phyloP scores from a whole-genome alignment of 1,284 basidiomycete genomes.

The Irpex sp. region DNA sequence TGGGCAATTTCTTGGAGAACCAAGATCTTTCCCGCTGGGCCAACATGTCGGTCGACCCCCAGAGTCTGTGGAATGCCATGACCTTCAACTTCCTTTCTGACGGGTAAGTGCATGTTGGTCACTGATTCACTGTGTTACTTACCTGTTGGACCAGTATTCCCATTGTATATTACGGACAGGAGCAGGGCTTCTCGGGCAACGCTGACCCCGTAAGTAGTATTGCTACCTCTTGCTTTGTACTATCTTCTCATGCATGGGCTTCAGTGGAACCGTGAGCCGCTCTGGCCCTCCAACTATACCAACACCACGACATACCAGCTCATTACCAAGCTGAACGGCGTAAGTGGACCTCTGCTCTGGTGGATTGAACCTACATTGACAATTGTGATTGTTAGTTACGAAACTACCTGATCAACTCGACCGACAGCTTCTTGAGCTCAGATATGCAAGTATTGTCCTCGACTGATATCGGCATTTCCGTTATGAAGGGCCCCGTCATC shows the following conservation, averaged over 20 bases:
- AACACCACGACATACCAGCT: slow-evolving; percentile 59
- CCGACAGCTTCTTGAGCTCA: slow-evolving; percentile 58
- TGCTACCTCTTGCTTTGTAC: neutral
- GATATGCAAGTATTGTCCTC: slow-evolving; percentile 53
- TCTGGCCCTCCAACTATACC: slow-evolving; percentile 72
- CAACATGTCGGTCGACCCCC: slow-evolving; percentile 35
- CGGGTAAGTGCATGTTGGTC: slow-evolving; percentile 18
- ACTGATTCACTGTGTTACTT: slow-evolving; percentile 35
- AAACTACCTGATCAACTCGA: slow-evolving; percentile 57
- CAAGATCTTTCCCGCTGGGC: slow-evolving; percentile 53
- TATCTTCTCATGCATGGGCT: neutral
- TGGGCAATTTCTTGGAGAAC: slow-evolving; percentile 60
- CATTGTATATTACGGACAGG: slow-evolving; percentile 54
- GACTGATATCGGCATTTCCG: slow-evolving; percentile 58
- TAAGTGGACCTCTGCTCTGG: slow-evolving; percentile 17
- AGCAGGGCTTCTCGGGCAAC: slow-evolving; percentile 45
- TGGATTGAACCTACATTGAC: neutral
- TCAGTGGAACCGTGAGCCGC: slow-evolving; percentile 70
- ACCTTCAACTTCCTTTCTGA: slow-evolving; percentile 33
- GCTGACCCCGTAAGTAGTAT: slow-evolving; percentile 20
- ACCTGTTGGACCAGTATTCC: slow-evolving; percentile 39
- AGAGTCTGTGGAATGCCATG: slow-evolving; percentile 35
- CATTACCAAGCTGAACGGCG: slow-evolving; percentile 63
- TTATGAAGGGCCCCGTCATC: slow-evolving; percentile 71
- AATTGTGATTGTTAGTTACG: slow-evolving; percentile 43